A percentile compares a stretch with the other conserved stretches of the same genome.
These are phyloP conservation scores for Pythium insidiosum DNA, from an alignment of 352 stramenopile genomes.

Conservation along the genomic window DNA sequence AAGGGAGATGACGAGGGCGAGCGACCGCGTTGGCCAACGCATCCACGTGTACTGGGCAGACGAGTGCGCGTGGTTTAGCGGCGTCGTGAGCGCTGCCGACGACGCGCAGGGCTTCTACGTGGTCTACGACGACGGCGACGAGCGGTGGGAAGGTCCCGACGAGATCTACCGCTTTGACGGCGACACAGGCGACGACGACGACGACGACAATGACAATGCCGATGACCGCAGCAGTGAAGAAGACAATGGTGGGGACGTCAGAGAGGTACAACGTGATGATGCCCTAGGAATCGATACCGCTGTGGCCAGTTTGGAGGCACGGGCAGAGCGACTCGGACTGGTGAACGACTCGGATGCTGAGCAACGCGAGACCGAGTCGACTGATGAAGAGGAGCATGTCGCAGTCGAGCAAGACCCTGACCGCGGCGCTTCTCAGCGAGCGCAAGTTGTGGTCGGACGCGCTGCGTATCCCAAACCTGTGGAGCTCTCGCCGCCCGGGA, in stretches of 20 bases:
- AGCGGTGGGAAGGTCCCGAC: slow-evolving; percentile 47
- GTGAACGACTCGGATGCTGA: too few relatives aligned
- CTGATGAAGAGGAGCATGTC: background rate
- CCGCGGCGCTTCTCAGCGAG: background rate
- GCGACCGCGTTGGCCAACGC: slow-evolving; percentile 38
- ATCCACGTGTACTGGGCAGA: slow-evolving; percentile 69
- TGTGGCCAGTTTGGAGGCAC: too few relatives aligned
- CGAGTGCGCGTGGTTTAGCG: slow-evolving; percentile 68
- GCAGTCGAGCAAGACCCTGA: background rate
- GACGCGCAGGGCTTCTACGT: slow-evolving; percentile 45
- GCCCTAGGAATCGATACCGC: background rate
- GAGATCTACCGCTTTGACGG: slow-evolving; percentile 34
- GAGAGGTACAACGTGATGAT: background rate
- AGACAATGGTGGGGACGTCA: background rate
- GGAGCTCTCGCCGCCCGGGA: background rate
- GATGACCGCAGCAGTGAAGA: background rate
- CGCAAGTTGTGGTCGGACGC: background rate
- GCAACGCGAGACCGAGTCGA: too few relatives aligned
- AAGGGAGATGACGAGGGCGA: slow-evolving; percentile 33
- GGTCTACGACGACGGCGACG: slow-evolving; percentile 76
- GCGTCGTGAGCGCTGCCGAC: slow-evolving; percentile 32
- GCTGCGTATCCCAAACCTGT: background rate
- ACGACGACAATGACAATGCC: slow-evolving; percentile 2
- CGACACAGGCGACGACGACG: slow-evolving; percentile 1
- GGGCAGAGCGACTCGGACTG: too few relatives aligned